These are phyloP conservation scores for Pleodorina starrii DNA, from an alignment of 139 green algal genomes.

Conservation along the genomic window DNA sequence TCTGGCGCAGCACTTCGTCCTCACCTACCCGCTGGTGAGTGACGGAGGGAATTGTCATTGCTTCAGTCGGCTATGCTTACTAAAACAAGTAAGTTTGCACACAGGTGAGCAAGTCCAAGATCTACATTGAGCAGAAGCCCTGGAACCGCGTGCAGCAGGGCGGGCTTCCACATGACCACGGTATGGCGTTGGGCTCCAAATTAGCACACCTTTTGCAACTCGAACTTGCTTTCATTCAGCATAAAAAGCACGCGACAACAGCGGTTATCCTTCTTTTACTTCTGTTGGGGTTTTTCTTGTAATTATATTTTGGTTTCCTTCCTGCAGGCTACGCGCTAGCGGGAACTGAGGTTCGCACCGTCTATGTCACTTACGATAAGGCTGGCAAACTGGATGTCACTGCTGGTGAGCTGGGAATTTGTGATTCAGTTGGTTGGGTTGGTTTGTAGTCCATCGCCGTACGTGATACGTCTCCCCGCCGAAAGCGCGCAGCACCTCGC, in stretches of 20 bases:
- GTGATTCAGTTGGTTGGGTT: too few relatives aligned
- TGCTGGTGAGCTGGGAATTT: constrained; percentile 67
- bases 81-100: neutral
- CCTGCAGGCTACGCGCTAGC: constrained; percentile 69
- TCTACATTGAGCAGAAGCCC: constrained; percentile 89
- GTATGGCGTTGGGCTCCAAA: constrained; percentile 62
- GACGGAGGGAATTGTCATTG: neutral
- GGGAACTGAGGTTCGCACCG: constrained; percentile 79
- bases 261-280: too few relatives aligned
- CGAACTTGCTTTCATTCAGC: too few relatives aligned
- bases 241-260: too few relatives aligned
- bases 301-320: neutral
- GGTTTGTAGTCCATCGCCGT: too few relatives aligned
- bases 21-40: constrained; percentile 80
- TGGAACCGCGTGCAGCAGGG: constrained; percentile 81
- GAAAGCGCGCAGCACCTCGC: too few relatives aligned
- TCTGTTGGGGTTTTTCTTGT: too few relatives aligned
- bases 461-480: too few relatives aligned
- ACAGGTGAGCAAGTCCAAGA: constrained; percentile 87
- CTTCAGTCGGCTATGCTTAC: neutral
- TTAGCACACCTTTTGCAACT: too few relatives aligned
- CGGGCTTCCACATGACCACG: constrained; percentile 85
- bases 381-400: constrained; percentile 71
- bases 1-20: constrained; percentile 90
- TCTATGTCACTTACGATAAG: constrained; percentile 73